Percentiles rank a stretch among this genome's conserved stretches.
These are phyloP conservation scores for Wickerhamiella lipophila DNA, from an alignment of 805 yeast species.

Conservation along the genomic window DNA sequence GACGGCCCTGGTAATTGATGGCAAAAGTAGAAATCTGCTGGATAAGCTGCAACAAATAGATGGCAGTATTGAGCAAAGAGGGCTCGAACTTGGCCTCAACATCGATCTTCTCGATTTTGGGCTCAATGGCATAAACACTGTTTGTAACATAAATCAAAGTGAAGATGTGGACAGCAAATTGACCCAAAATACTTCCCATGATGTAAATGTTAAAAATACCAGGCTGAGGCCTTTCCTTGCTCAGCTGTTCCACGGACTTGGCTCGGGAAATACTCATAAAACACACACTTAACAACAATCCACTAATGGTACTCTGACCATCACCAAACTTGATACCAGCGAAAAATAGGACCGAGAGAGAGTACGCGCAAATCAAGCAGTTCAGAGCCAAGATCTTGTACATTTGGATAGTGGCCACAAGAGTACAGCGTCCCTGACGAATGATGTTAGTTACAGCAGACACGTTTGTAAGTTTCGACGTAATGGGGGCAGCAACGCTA, in stretches of 20 bases:
- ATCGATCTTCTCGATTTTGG: constrained; percentile 75
- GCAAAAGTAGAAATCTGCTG: constrained; percentile 97
- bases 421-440: constrained; percentile 96
- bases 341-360: constrained; percentile 80
- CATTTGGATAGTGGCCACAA: constrained; percentile 97
- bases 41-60: constrained; percentile 83
- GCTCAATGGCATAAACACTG: constrained; percentile 78
- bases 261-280: constrained; percentile 93
- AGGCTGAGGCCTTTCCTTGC: constrained; percentile 92
- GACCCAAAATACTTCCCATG: constrained; percentile 96
- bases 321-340: constrained; percentile 99
- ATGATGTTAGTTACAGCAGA: constrained; percentile 84
- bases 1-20: constrained; percentile 93
- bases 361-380: constrained; percentile 92
- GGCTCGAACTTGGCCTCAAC: constrained; percentile 81
- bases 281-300: constrained; percentile 80
- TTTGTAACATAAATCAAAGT: constrained; percentile 71
- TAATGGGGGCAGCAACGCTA: constrained; percentile 97
- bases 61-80: constrained; percentile 87
- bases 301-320: constrained; percentile 95
- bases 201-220: constrained; percentile 91
- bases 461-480: constrained; percentile 86
- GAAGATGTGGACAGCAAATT: constrained; percentile 81
- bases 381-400: constrained; percentile 93
- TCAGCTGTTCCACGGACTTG: constrained; percentile 73